These are phyloP conservation scores for Ganoderma multipileum DNA, from an alignment of 1,284 basidiomycete genomes.

Conservation along the genomic window DNA sequence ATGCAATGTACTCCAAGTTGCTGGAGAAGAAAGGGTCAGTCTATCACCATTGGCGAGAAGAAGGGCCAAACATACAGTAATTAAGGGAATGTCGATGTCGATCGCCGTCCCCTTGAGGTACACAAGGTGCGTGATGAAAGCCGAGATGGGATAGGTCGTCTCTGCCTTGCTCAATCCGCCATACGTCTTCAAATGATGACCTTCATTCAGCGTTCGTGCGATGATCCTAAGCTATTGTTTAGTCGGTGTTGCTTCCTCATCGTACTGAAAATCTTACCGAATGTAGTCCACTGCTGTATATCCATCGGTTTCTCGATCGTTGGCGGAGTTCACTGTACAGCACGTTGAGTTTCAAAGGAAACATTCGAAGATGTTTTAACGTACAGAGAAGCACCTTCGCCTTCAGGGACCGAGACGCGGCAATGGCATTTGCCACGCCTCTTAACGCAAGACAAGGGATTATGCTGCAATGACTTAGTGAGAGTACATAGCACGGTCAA, in stretches of 20 bases:
- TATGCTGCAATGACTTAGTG: constrained; percentile 53
- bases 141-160: constrained; percentile 71
- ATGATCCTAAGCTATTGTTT: constrained; percentile 61
- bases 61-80: constrained; percentile 60
- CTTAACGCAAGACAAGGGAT: constrained; percentile 90
- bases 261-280: constrained; percentile 47
- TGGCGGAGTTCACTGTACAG: constrained; percentile 80
- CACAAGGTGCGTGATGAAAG: constrained; percentile 86
- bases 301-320: constrained; percentile 91
- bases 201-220: constrained; percentile 70
- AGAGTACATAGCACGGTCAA: not conserved
- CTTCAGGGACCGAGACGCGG: constrained; percentile 71
- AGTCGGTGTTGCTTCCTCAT: not conserved
- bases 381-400: constrained; percentile 87
- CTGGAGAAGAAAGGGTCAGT: constrained; percentile 41
- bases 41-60: not conserved
- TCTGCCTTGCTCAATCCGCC: constrained; percentile 60
- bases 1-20: constrained; percentile 67
- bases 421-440: constrained; percentile 84
- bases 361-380: constrained; percentile 34
- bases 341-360: constrained; percentile 10
- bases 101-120: constrained; percentile 73
- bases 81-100: constrained; percentile 61
- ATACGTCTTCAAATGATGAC: constrained; percentile 56
- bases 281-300: constrained; percentile 90